These are phyloP conservation scores for Peniophora sp. DNA, from an alignment of 1,284 basidiomycete species.

Conservation along the genomic window DNA sequence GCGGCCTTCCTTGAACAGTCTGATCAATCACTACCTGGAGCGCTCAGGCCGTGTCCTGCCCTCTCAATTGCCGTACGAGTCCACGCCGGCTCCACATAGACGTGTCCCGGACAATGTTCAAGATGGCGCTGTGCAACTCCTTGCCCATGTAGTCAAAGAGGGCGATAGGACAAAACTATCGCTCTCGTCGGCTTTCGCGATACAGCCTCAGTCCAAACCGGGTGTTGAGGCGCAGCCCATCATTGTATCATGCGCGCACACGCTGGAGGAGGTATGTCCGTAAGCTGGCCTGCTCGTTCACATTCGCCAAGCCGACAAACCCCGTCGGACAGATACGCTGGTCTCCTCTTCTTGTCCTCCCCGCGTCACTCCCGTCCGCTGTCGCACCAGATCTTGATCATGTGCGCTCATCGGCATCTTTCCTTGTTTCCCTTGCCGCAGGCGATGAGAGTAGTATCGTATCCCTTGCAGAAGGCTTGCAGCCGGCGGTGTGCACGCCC, in stretches of 20 bases:
- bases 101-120: constrained; percentile 23
- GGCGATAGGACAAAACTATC: constrained; percentile 39
- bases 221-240: constrained; percentile 25
- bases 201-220: constrained; percentile 26
- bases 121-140: constrained; percentile 37
- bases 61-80: constrained; percentile 41
- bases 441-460: constrained; percentile 6
- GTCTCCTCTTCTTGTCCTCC: constrained; percentile 25
- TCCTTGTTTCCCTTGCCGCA: constrained; percentile 27
- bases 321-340: constrained; percentile 33
- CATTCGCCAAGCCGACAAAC: constrained; percentile 3
- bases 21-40: constrained; percentile 13
- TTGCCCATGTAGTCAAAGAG: constrained; percentile 52
- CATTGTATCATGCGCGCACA: constrained; percentile 62
- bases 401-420: constrained; percentile 31
- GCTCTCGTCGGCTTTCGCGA: constrained; percentile 56
- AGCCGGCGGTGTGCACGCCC: neutral
- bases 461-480: neutral
- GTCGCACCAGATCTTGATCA: constrained; percentile 12
- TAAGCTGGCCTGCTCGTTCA: neutral
- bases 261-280: constrained; percentile 49
- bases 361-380: constrained; percentile 13
- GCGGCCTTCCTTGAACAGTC: constrained; percentile 8
- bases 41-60: constrained; percentile 36
- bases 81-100: constrained; percentile 28